These are phyloP conservation scores for Podaxis sp. DNA, from an alignment of 768 basidiomycete genomes.

Conservation along the genomic window DNA sequence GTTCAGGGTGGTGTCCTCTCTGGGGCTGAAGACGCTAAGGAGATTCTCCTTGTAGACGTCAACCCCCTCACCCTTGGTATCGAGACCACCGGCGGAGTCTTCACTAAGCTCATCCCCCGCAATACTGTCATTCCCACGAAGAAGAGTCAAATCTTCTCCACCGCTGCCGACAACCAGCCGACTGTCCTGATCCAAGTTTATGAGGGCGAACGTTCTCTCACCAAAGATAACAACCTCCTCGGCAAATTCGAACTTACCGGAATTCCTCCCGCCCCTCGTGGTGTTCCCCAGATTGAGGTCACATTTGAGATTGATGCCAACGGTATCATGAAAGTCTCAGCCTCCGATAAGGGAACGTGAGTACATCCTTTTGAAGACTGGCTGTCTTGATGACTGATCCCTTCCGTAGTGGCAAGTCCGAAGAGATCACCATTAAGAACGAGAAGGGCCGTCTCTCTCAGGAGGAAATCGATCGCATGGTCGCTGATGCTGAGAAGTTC, in stretches of 20 bases:
- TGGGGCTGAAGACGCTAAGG: conserved; percentile 87
- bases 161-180: conserved; percentile 89
- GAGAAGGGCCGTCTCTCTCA: conserved; percentile 90
- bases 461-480: conserved; percentile 96
- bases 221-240: conserved; percentile 98
- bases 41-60: conserved; percentile 94
- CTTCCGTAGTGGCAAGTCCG: conserved; percentile 69
- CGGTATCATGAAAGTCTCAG: conserved; percentile 93
- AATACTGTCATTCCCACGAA: conserved; percentile 98
- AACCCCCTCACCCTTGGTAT: conserved; percentile 98
- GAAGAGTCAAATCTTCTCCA: conserved; percentile 93
- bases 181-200: conserved; percentile 96
- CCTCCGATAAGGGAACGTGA: conserved; percentile 92
- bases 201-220: conserved; percentile 95
- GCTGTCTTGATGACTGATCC: background rate
- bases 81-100: conserved; percentile 97
- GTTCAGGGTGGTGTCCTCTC: conserved; percentile 98
- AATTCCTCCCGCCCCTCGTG: conserved; percentile 94
- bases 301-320: conserved; percentile 95
- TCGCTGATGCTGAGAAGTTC: conserved; percentile 90
- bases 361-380: conserved; percentile 22
- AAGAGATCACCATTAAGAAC: conserved; percentile 92
- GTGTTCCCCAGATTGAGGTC: conserved; percentile 97
- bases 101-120: conserved; percentile 95
- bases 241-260: conserved; percentile 94